Evolutionary conservation across 2,329 filamentous ascomycete genomes (phyloP).

Genomic region (Immersiporthe knoxdaviesiana): DNA sequence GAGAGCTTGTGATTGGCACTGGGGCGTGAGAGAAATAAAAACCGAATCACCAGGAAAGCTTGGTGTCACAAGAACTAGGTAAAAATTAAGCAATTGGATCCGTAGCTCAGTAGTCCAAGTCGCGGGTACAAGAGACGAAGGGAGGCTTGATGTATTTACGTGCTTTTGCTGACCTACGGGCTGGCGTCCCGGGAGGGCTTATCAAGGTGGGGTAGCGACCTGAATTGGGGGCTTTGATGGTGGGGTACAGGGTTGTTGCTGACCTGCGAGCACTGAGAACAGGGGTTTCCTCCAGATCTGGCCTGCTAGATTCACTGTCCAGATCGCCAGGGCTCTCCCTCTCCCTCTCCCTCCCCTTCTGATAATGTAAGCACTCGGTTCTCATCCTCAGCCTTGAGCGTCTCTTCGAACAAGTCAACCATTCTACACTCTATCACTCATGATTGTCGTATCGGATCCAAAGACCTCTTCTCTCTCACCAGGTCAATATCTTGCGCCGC

Average conservation of each 20-base stretch:
- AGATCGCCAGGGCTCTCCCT: constrained; percentile 11
- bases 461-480: background rate
- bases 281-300: constrained; percentile 4
- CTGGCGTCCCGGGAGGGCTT: constrained; percentile 20
- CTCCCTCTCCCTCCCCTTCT: background rate
- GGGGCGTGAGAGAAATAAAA: background rate
- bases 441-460: background rate
- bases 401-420: no score
- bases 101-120: constrained; percentile 18
- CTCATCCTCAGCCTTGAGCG: no score
- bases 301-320: background rate
- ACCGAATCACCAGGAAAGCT: background rate
- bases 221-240: constrained; percentile 1
- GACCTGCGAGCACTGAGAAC: background rate
- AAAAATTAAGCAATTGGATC: constrained; percentile 28
- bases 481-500: constrained; percentile 6
- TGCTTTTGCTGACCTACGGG: constrained; percentile 5
- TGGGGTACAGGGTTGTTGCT: constrained; percentile 15
- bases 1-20: background rate
- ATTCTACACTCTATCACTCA: background rate
- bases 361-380: no score
- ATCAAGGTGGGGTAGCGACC: constrained; percentile 13
- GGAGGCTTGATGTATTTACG: constrained; percentile 22
- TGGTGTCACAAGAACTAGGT: constrained; percentile 23
- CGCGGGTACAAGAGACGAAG: constrained; percentile 22